phyloP scores from a whole-genome alignment of 257 asterid genomes.

The Solanum tarapatanum region DNA sequence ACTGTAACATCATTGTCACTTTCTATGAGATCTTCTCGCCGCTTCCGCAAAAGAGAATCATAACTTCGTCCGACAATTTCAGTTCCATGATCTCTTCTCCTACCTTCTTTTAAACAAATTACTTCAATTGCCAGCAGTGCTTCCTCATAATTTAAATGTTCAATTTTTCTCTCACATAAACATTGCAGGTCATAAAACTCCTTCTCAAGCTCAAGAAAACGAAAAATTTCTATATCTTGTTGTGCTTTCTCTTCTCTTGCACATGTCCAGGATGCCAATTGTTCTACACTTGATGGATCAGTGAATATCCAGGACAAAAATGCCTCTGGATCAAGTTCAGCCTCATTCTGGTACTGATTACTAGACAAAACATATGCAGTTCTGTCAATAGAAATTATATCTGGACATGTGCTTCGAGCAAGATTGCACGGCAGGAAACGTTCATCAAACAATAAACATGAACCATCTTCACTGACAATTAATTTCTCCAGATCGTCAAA shows the following conservation, averaged over 20 bases:
- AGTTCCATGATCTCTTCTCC: slow-evolving; percentile 52
- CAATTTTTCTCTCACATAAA: slow-evolving; percentile 80
- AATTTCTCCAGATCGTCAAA: slow-evolving; percentile 54
- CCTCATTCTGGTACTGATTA: slow-evolving; percentile 30
- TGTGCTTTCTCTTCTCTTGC: slow-evolving; percentile 61
- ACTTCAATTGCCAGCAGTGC: slow-evolving; percentile 83
- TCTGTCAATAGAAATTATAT: slow-evolving; percentile 17
- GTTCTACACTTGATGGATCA: slow-evolving; percentile 68
- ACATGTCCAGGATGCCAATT: slow-evolving; percentile 54
- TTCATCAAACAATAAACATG: slow-evolving; percentile 58
- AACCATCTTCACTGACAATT: slow-evolving; percentile 49
- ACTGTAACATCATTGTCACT: slow-evolving; percentile 36
- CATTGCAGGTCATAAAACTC: slow-evolving; percentile 72
- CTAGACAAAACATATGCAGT: slow-evolving; percentile 20
- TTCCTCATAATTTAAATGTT: slow-evolving; percentile 74
- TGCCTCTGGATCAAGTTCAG: slow-evolving; percentile 58
- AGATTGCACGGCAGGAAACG: slow-evolving; percentile 45
- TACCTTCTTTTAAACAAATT: slow-evolving; percentile 78
- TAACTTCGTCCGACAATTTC: slow-evolving; percentile 51
- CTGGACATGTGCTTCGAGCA: slow-evolving; percentile 18
- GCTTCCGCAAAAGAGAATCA: slow-evolving; percentile 56
- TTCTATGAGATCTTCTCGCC: slow-evolving; percentile 66
- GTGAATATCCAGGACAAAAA: slow-evolving; percentile 77
- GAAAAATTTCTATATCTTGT: slow-evolving; percentile 63
- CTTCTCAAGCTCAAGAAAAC: slow-evolving; percentile 77